A percentile compares a stretch with the other conserved stretches of the same genome.
Conservation (phyloP, 2,329 filamentous ascomycete genomes). For the Exophiala sp. region DNA sequence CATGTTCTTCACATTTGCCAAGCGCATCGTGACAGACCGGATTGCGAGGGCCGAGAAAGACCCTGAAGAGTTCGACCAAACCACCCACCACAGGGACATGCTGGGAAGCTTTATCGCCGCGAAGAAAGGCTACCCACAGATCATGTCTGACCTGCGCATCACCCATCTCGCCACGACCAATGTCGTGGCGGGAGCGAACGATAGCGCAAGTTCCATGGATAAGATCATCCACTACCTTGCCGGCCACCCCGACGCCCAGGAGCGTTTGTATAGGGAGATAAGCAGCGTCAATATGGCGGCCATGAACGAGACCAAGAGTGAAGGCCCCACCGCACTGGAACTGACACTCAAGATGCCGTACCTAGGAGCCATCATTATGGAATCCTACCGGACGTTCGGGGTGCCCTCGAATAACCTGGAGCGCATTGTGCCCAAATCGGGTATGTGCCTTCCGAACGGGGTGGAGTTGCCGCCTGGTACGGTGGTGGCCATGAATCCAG, state of each 20-base stretch:
- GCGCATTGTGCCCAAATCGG: constrained; percentile 1
- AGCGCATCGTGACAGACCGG: constrained; percentile 1
- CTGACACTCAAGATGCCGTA: constrained; percentile 2
- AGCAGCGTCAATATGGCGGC: background rate
- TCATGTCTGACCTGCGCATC: constrained; percentile 9
- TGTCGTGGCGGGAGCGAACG: constrained; percentile 11
- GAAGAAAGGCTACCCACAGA: constrained; percentile 1
- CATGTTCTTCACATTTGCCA: constrained; percentile 5
- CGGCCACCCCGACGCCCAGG: constrained; percentile 4
- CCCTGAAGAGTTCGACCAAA: constrained; percentile 5
- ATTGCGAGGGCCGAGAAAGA: background rate
- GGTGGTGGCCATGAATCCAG: constrained; percentile 6
- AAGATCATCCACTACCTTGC: constrained; percentile 6
- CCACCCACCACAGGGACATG: background rate
- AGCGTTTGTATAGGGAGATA: constrained; percentile 6
- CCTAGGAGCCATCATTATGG: constrained; percentile 10
- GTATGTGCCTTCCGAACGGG: constrained; percentile 7
- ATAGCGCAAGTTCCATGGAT: constrained; percentile 5
- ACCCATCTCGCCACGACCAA: constrained; percentile 8
- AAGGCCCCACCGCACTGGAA: constrained; percentile 2
- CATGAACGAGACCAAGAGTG: background rate
- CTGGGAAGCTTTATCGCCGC: constrained; percentile 10
- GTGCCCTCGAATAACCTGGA: constrained; percentile 5
- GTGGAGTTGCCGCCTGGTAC: constrained; percentile 7
- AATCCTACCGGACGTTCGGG: constrained; percentile 4